Conservation (phyloP, 2,329 filamentous ascomycete genomes). For the Colletotrichum godetiae region DNA sequence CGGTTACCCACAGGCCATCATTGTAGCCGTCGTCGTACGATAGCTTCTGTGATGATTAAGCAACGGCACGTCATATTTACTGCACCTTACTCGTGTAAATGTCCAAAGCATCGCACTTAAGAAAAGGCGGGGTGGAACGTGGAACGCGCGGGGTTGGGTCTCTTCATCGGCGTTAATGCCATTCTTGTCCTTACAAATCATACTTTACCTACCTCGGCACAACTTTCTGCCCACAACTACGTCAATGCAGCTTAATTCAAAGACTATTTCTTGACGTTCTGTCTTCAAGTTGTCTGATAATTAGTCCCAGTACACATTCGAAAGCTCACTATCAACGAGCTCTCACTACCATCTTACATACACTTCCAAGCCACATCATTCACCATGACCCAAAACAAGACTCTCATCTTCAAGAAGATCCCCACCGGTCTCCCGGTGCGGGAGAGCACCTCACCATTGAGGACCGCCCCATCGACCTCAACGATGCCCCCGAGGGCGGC, state of each 20-base stretch:
- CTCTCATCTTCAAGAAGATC: constrained; percentile 77
- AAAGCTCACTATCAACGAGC: neutral
- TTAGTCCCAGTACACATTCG: neutral
- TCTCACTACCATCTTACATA: neutral
- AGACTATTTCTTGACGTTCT: neutral
- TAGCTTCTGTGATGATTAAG: neutral
- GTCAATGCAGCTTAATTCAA: neutral
- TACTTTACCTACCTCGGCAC: neutral
- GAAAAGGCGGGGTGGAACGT: neutral
- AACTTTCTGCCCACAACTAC: neutral
- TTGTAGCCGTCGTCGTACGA: neutral
- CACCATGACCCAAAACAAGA: constrained; percentile 73
- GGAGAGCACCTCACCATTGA: constrained; percentile 80
- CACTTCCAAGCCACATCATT: neutral
- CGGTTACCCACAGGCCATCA: neutral
- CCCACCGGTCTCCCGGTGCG: constrained; percentile 75
- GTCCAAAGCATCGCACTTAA: neutral
- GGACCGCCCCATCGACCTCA: constrained; percentile 73
- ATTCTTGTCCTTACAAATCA: neutral
- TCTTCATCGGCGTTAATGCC: neutral
- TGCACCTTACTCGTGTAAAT: neutral
- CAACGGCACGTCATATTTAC: neutral
- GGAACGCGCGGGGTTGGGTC: neutral
- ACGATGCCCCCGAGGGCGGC: constrained; percentile 71
- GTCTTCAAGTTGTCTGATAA: too few species aligned